Conservation (phyloP, 768 basidiomycete species). For the Tricholoma saponaceum region DNA sequence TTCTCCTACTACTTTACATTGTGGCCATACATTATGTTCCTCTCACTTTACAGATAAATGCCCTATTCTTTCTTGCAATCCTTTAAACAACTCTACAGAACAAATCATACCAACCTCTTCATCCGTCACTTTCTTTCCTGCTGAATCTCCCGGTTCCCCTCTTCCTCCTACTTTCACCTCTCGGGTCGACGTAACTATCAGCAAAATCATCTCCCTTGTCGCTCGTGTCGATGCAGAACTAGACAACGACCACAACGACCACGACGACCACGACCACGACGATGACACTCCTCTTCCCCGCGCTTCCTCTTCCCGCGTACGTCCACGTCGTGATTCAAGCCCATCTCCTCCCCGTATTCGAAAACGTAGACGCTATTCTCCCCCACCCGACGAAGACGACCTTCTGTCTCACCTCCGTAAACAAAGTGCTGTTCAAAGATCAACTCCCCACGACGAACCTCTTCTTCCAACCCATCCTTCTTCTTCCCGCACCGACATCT, state of each 20-base stretch:
- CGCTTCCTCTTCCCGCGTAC: neutral
- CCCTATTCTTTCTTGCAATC: conserved; percentile 29
- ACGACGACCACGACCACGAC: conserved; percentile 19
- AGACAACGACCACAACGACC: conserved; percentile 18
- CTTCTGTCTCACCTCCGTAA: conserved; percentile 35
- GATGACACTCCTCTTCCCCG: conserved; percentile 4
- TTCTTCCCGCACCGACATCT: conserved; percentile 19
- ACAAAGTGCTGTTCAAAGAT: conserved; percentile 25
- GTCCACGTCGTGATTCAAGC: conserved; percentile 10
- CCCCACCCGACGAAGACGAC: conserved; percentile 22
- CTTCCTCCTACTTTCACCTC: conserved; percentile 18
- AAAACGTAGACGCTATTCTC: conserved; percentile 14
- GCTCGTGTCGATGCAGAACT: too few relatives aligned
- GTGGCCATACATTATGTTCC: conserved; percentile 81
- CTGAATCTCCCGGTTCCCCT: conserved; percentile 19
- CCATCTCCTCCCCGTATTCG: conserved; percentile 25
- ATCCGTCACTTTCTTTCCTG: conserved; percentile 28
- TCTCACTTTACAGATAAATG: conserved; percentile 34
- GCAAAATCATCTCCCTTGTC: too few relatives aligned
- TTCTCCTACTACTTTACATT: conserved; percentile 67
- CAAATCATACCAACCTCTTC: conserved; percentile 41
- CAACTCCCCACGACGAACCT: conserved; percentile 28
- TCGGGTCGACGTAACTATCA: neutral
- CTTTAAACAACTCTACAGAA: conserved; percentile 15
- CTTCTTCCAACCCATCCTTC: conserved; percentile 21